phyloP scores from a whole-genome alignment of 257 asterid genomes.

The Echites panduratus region DNA sequence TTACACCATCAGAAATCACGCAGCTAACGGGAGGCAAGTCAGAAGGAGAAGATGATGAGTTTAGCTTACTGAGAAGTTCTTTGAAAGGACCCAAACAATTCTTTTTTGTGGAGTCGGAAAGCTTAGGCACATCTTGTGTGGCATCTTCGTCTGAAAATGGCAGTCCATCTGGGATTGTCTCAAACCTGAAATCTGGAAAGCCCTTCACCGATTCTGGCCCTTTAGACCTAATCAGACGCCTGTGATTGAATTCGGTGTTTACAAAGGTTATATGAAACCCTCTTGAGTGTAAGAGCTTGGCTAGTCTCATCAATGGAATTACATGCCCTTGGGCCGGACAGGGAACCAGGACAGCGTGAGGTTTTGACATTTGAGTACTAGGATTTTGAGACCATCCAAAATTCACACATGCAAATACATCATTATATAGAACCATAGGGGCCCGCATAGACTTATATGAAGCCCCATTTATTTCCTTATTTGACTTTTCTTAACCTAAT shows the following conservation, averaged over 20 bases:
- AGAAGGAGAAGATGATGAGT: not conserved
- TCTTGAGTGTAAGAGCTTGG: conserved; percentile 37
- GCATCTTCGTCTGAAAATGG: conserved; percentile 36
- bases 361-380: too few species aligned
- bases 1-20: conserved; percentile 40
- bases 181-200: conserved; percentile 40
- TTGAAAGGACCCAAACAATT: conserved; percentile 38
- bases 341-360: conserved; percentile 43
- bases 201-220: conserved; percentile 39
- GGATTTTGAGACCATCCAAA: too few species aligned
- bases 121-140: conserved; percentile 30
- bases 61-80: conserved; percentile 29
- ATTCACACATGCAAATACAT: too few species aligned
- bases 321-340: conserved; percentile 57
- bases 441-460: too few species aligned
- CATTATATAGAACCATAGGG: too few species aligned
- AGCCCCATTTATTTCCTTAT: too few species aligned
- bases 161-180: conserved; percentile 46
- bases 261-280: conserved; percentile 47
- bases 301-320: conserved; percentile 39
- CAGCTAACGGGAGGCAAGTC: conserved; percentile 34
- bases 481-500: too few species aligned
- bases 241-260: conserved; percentile 46
- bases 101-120: conserved; percentile 25
- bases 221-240: conserved; percentile 38